These are phyloP conservation scores for Turritis glabra DNA, from an alignment of 345 rosid species.

Conservation along the genomic window DNA sequence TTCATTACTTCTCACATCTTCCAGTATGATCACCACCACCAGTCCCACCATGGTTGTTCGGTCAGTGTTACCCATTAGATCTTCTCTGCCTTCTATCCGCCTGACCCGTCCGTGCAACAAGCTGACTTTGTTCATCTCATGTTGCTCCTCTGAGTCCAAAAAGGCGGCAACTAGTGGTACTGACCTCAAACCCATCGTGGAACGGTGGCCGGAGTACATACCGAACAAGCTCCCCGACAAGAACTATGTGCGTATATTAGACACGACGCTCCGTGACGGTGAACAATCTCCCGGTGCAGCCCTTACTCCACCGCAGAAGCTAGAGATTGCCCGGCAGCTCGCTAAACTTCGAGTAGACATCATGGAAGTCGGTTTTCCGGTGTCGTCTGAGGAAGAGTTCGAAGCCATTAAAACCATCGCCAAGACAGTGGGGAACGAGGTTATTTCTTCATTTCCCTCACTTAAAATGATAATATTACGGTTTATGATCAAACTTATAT, in stretches of 20 bases:
- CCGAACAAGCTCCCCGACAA: constrained; percentile 69
- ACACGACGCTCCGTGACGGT: constrained; percentile 97
- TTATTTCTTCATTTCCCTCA: constrained; percentile 7
- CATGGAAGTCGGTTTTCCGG: constrained; percentile 91
- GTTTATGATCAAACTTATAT: not conserved
- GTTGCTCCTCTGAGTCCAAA: constrained; percentile 29
- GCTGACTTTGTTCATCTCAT: constrained; percentile 15
- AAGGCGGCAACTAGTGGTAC: not conserved
- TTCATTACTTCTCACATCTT: constrained; percentile 19
- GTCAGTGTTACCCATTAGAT: constrained; percentile 9
- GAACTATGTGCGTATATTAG: constrained; percentile 77
- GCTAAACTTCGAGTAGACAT: constrained; percentile 86
- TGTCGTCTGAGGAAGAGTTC: constrained; percentile 75
- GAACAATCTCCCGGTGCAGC: constrained; percentile 98
- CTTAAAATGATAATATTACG: not conserved
- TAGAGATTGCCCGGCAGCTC: constrained; percentile 76
- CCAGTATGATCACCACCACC: constrained; percentile 9
- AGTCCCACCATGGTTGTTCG: not conserved
- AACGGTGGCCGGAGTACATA: constrained; percentile 56
- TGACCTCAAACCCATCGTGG: constrained; percentile 16
- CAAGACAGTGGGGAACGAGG: constrained; percentile 70
- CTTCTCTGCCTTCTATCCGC: not conserved
- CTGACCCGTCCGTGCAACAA: constrained; percentile 18
- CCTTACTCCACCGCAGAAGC: constrained; percentile 78
- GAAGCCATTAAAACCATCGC: constrained; percentile 77